Evolutionary conservation across 2,329 filamentous ascomycete genomes (phyloP), one percentile per base, ranked within the genome.

Genomic region (Exserohilum turcica): DNA sequence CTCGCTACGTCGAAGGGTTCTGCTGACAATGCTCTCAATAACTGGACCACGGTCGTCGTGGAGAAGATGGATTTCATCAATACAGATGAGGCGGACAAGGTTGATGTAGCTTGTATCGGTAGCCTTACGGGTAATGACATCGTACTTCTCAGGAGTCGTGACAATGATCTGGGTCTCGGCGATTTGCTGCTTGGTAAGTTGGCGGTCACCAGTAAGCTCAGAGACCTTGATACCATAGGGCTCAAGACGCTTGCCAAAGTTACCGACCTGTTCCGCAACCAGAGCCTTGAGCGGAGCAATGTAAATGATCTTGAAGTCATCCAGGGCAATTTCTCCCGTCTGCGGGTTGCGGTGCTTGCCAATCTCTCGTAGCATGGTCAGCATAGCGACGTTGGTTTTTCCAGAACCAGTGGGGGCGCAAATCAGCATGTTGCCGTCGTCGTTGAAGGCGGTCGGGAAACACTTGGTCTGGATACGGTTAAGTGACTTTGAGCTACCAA

Each of bases 361-460:
- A 70, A 99, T 92, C 74, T 99, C 95, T 58, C 93, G 90, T 33
- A 99, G 82, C 70, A 99, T 97, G 2, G 93, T 88, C 59, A 99
- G 81, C 93, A 99, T 97, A 36, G 93, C 93, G 45, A 99, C 94
- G 69, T 99, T 99, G 1, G 94, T 99, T 79, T 99, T 99, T 71
- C 94, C 94, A 73, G 92, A 96, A 63, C 94, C 94, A 43, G 94
- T 99, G 1, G 94, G 94, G 6, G 94, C 95, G 74, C 94, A 99
- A 70, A 99, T 89, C 50, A 99, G 87, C 90, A 99, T 92, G 72
- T 99, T 99, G 28, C 92, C 93, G 71, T 99, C 95, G 56, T 93
- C 90, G 55, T 91, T 84, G 70, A 99, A 99, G 0, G 94, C 94
- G 2, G 90, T 86, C 1, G 91, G 90, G 71, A 86, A 99, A 72